Evolutionary conservation across 805 yeast species (phyloP).

Genomic region (Clavispora fructus): DNA sequence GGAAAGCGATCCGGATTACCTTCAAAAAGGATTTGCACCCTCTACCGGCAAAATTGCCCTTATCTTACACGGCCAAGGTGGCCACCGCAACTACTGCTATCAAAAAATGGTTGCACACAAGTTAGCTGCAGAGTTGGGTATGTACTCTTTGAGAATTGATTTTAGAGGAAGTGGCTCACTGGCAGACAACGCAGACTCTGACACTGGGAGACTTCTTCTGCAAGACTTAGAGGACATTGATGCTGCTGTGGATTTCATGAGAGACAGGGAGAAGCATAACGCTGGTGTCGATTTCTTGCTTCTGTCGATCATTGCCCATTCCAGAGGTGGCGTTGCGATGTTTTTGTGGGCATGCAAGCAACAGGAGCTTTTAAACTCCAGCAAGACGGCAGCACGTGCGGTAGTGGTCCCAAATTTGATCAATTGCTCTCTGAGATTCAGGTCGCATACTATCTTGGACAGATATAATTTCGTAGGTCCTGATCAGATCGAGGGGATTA

Average conservation of each 20-base stretch:
- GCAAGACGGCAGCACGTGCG: conserved; percentile 22
- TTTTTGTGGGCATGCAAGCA: conserved; percentile 61
- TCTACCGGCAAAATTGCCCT: conserved; percentile 50
- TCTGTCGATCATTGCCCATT: conserved; percentile 66
- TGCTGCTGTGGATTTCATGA: conserved; percentile 25
- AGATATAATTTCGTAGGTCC: conserved; percentile 24
- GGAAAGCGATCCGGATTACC: conserved; percentile 18
- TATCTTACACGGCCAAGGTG: conserved; percentile 79
- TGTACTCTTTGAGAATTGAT: conserved; percentile 70
- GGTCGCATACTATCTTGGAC: conserved; percentile 41
- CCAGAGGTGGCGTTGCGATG: conserved; percentile 75
- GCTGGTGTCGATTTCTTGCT: conserved; percentile 41
- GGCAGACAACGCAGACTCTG: conserved; percentile 36
- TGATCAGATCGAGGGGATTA: conserved; percentile 15
- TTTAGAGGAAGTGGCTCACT: conserved; percentile 85
- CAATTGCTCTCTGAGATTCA: conserved; percentile 70
- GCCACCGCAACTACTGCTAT: conserved; percentile 77
- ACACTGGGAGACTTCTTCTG: conserved; percentile 49
- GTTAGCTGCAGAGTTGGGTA: conserved; percentile 55
- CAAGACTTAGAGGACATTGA: conserved; percentile 71
- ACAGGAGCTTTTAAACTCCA: conserved; percentile 27
- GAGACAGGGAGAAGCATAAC: conserved; percentile 26
- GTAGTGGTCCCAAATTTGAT: conserved; percentile 58
- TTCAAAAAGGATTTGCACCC: conserved; percentile 27
- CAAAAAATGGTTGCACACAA: conserved; percentile 57